These are phyloP conservation scores for Macrolepiota fuliginosa DNA, from an alignment of 768 basidiomycete genomes.

Conservation along the genomic window DNA sequence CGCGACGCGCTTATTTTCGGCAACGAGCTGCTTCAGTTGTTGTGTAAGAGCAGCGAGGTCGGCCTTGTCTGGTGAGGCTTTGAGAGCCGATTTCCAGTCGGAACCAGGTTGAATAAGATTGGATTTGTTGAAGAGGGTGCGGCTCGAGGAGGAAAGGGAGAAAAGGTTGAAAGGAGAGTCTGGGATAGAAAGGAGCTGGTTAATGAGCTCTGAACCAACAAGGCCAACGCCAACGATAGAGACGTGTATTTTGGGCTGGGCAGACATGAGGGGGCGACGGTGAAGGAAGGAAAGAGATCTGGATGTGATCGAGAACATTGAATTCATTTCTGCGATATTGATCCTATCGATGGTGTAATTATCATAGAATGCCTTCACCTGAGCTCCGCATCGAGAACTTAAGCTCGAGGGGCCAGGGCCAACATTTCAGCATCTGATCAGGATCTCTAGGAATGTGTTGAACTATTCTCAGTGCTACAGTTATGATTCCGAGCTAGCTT, in stretches of 20 bases:
- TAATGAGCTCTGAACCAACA: conserved; percentile 85
- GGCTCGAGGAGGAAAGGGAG: conserved; percentile 66
- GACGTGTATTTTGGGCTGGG: conserved; percentile 41
- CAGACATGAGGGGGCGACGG: conserved; percentile 19
- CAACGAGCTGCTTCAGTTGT: conserved; percentile 46
- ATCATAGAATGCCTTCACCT: not conserved
- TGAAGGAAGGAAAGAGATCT: conserved; percentile 1
- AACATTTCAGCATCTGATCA: not conserved
- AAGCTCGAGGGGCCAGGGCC: too few relatives aligned
- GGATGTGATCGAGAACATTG: conserved; percentile 9
- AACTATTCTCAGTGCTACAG: too few relatives aligned
- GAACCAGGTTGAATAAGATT: conserved; percentile 36
- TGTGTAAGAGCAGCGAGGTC: conserved; percentile 47
- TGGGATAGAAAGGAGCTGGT: conserved; percentile 71
- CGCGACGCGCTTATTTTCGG: conserved; percentile 48
- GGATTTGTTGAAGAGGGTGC: conserved; percentile 51
- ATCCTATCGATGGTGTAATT: conserved; percentile 7
- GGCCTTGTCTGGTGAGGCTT: conserved; percentile 39
- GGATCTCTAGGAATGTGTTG: too few relatives aligned
- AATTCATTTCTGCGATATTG: not conserved
- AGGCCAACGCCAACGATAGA: conserved; percentile 91
- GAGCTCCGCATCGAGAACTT: too few relatives aligned
- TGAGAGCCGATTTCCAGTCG: conserved; percentile 37
- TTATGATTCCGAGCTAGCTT: too few relatives aligned
- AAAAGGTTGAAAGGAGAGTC: conserved; percentile 58